A percentile compares a stretch with the other conserved stretches of the same genome.
phyloP scores from a whole-genome alignment of 2,329 filamentous ascomycete species.

The Cercospora nicotianae region DNA sequence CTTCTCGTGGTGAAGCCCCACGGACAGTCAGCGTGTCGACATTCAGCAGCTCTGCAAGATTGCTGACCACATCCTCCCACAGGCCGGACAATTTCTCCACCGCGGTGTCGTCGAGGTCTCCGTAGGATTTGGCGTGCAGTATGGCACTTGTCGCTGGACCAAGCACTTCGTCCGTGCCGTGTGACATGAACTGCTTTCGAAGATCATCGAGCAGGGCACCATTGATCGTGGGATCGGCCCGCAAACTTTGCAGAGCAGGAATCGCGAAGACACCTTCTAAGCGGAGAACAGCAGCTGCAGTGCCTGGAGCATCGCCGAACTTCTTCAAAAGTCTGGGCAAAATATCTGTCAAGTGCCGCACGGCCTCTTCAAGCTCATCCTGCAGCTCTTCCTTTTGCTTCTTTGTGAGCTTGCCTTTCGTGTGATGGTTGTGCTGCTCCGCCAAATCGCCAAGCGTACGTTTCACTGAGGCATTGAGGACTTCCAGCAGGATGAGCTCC shows the following conservation, averaged over 20 bases:
- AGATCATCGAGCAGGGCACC: constrained; percentile 83
- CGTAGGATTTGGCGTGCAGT: constrained; percentile 79
- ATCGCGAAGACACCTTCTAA: constrained; percentile 85
- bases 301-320: constrained; percentile 84
- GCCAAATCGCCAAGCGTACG: constrained; percentile 65
- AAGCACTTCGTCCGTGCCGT: constrained; percentile 81
- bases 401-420: constrained; percentile 57
- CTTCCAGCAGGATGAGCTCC: constrained; percentile 81
- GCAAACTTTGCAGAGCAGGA: constrained; percentile 82
- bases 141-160: constrained; percentile 80
- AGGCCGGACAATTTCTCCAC: constrained; percentile 76
- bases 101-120: constrained; percentile 83
- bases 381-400: constrained; percentile 60
- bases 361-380: constrained; percentile 75
- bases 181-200: constrained; percentile 89
- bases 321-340: constrained; percentile 89
- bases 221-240: constrained; percentile 81
- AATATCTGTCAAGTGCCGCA: constrained; percentile 71
- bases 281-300: constrained; percentile 80
- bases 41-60: constrained; percentile 66
- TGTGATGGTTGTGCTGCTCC: constrained; percentile 59
- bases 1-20: constrained; percentile 60
- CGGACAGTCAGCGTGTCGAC: constrained; percentile 70
- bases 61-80: constrained; percentile 80
- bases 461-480: constrained; percentile 80